phyloP scores from a whole-genome alignment of 352 stramenopile genomes.

The Thraustotheca clavata region DNA sequence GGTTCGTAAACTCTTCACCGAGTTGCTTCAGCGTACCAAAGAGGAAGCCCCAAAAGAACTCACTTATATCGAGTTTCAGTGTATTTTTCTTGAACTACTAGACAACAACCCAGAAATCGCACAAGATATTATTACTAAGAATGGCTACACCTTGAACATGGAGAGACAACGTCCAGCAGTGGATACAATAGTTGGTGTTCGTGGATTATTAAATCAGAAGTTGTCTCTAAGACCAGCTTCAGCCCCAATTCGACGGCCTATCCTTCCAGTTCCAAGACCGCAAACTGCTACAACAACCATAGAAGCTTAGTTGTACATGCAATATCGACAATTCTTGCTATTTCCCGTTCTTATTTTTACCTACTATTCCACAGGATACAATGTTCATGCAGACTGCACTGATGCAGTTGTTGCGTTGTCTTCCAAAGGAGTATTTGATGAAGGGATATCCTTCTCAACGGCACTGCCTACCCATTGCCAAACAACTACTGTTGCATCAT shows the following conservation, averaged over 20 bases:
- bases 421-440: background rate
- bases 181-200: background rate
- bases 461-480: background rate
- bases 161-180: background rate
- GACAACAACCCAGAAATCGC: background rate
- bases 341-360: background rate
- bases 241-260: no score
- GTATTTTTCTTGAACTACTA: background rate
- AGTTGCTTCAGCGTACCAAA: background rate
- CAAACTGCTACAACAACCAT: background rate
- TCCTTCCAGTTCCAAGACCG: no score
- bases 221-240: background rate
- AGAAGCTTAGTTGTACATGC: background rate
- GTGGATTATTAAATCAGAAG: background rate
- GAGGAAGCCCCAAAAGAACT: background rate
- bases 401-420: background rate
- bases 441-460: background rate
- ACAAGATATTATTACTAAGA: background rate
- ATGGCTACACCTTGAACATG: constrained; percentile 16
- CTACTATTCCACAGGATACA: background rate
- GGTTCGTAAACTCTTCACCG: background rate
- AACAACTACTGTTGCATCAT: background rate
- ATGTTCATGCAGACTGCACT: background rate
- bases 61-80: background rate
- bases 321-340: background rate